phyloP scores from a whole-genome alignment of 2,329 filamentous ascomycete genomes.

The Cytospora leucostoma region DNA sequence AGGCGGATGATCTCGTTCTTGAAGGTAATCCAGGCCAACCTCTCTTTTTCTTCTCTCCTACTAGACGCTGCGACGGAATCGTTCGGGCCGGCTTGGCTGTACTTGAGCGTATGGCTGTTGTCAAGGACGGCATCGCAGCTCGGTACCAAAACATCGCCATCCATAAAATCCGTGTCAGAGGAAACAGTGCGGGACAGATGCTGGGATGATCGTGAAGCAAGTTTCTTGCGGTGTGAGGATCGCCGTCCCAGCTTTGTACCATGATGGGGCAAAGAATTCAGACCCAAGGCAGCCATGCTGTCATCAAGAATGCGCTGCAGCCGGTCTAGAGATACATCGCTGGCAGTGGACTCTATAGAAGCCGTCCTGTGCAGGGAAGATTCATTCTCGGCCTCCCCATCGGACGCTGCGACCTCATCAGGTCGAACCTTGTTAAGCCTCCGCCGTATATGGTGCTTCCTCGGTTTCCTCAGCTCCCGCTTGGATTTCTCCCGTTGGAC shows the following conservation, averaged over 20 bases:
- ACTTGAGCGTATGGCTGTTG: slow-evolving; percentile 85
- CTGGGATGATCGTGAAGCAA: slow-evolving; percentile 40
- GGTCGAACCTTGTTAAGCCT: slow-evolving; percentile 43
- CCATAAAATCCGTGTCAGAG: slow-evolving; percentile 83
- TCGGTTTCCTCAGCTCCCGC: slow-evolving; percentile 57
- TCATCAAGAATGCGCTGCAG: slow-evolving; percentile 79
- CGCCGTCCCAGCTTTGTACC: slow-evolving; percentile 46
- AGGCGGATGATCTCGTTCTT: slow-evolving; percentile 90
- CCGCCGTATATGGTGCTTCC: slow-evolving; percentile 45
- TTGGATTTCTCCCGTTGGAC: slow-evolving; percentile 76
- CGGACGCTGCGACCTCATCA: slow-evolving; percentile 31
- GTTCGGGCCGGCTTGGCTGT: slow-evolving; percentile 50
- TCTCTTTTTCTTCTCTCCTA: slow-evolving; percentile 63
- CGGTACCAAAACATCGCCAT: slow-evolving; percentile 81
- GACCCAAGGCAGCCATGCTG: slow-evolving; percentile 57
- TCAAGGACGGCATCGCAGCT: slow-evolving; percentile 82
- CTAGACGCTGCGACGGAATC: slow-evolving; percentile 45
- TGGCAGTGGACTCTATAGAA: slow-evolving; percentile 67
- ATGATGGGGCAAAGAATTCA: slow-evolving; percentile 48
- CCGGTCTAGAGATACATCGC: slow-evolving; percentile 73
- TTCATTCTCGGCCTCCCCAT: slow-evolving; percentile 27
- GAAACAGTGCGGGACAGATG: slow-evolving; percentile 56
- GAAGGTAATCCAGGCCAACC: slow-evolving; percentile 79
- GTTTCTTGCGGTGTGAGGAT: slow-evolving; percentile 44
- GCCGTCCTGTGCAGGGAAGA: slow-evolving; percentile 42